Percentiles rank a stretch among this genome's conserved stretches.
Conservation (phyloP, 1,139 yeast genomes). For the Suhomyces terraborum region DNA sequence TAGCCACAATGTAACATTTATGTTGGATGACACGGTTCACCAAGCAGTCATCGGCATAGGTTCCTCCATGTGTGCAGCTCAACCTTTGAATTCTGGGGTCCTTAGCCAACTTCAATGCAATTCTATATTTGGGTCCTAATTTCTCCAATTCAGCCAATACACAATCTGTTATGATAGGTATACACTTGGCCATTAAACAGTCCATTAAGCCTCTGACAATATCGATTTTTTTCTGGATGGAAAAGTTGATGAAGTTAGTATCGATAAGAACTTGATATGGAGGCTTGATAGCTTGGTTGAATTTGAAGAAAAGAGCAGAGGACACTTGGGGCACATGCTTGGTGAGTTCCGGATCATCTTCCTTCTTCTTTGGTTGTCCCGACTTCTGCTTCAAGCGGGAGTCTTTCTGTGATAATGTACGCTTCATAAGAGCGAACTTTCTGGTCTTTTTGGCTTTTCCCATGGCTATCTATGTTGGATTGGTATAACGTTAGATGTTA, state of each 20-base stretch:
- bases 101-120: constrained; percentile 87
- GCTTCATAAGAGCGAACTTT: constrained; percentile 90
- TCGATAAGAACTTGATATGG: constrained; percentile 95
- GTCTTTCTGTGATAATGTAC: constrained; percentile 75
- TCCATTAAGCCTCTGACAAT: constrained; percentile 96
- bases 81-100: constrained; percentile 90
- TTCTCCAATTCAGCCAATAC: constrained; percentile 98
- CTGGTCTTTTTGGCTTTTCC: constrained; percentile 97
- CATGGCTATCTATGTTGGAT: constrained; percentile 46
- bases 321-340: constrained; percentile 91
- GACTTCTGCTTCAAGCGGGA: constrained; percentile 48
- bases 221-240: constrained; percentile 93
- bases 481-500: background rate
- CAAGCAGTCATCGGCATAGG: constrained; percentile 97
- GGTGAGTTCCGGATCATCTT: constrained; percentile 78
- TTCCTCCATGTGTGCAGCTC: constrained; percentile 90
- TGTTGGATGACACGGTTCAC: constrained; percentile 93
- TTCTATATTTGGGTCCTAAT: constrained; percentile 90
- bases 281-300: constrained; percentile 89
- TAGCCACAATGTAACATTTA: constrained; percentile 95
- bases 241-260: constrained; percentile 94
- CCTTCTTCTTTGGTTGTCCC: constrained; percentile 32
- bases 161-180: constrained; percentile 94
- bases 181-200: constrained; percentile 88
- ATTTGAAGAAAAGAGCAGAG: constrained; percentile 92